phyloP scores from a whole-genome alignment of 2,329 filamentous ascomycete genomes.

The Hypoxylon rubiginosum region DNA sequence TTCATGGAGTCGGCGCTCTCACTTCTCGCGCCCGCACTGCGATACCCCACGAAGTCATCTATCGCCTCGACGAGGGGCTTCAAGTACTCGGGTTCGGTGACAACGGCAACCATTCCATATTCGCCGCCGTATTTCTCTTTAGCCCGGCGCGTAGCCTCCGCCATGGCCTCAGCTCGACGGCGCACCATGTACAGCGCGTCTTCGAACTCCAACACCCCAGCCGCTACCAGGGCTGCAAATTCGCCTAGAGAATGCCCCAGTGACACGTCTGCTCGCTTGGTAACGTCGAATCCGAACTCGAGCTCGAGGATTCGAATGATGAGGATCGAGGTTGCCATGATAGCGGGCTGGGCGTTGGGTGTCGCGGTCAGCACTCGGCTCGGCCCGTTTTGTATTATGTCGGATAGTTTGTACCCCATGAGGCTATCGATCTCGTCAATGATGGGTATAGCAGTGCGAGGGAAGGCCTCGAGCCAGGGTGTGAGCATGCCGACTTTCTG shows the following conservation, averaged over 20 bases:
- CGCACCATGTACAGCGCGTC: slow-evolving; percentile 85
- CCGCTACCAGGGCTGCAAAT: slow-evolving; percentile 90
- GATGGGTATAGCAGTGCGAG: slow-evolving; percentile 79
- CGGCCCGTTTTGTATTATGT: slow-evolving; percentile 83
- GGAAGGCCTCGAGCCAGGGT: slow-evolving; percentile 90
- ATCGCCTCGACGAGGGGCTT: slow-evolving; percentile 78
- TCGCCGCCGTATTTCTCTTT: slow-evolving; percentile 78
- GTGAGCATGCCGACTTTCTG: slow-evolving; percentile 89
- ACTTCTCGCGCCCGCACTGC: slow-evolving; percentile 73
- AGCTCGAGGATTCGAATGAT: slow-evolving; percentile 88
- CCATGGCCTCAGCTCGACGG: slow-evolving; percentile 85
- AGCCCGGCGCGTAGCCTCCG: slow-evolving; percentile 77
- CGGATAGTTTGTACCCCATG: slow-evolving; percentile 80
- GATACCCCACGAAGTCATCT: slow-evolving; percentile 81
- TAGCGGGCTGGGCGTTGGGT: slow-evolving; percentile 91
- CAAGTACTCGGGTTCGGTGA: slow-evolving; percentile 87
- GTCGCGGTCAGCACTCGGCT: slow-evolving; percentile 83
- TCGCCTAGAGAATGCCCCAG: slow-evolving; percentile 93
- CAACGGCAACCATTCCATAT: slow-evolving; percentile 94
- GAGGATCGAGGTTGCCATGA: slow-evolving; percentile 93
- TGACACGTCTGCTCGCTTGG: slow-evolving; percentile 81
- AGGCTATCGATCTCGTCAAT: slow-evolving; percentile 87
- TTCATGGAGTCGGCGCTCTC: slow-evolving; percentile 77
- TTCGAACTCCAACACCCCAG: slow-evolving; percentile 81
- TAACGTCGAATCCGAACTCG: slow-evolving; percentile 82